Percentiles rank a stretch among this genome's conserved stretches.
These are phyloP conservation scores for Dendrocalamus sinicus DNA, from an alignment of 176 grass and related monocot genomes.

Conservation along the genomic window DNA sequence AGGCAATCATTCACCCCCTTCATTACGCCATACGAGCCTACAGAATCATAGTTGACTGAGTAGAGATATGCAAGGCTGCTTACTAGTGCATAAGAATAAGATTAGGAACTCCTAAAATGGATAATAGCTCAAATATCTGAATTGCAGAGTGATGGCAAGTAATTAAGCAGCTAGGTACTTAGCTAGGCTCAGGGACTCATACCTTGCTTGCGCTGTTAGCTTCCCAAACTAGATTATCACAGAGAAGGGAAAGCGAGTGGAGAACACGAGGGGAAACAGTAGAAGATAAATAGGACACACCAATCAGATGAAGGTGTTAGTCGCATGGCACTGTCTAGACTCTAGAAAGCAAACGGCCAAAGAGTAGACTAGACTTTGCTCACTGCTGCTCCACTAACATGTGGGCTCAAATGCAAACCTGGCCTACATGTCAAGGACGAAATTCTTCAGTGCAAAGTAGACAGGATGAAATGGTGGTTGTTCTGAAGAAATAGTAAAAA, in stretches of 20 bases:
- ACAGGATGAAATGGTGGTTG: background rate
- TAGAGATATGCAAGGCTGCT: background rate
- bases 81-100: background rate
- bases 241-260: conserved; percentile 24
- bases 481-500: background rate
- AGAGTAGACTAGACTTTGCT: background rate
- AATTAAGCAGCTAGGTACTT: background rate
- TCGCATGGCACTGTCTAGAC: background rate
- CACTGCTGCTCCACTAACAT: background rate
- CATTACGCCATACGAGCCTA: too few relatives aligned
- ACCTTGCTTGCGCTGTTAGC: conserved; percentile 34
- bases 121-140: background rate
- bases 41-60: background rate
- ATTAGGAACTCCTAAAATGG: background rate
- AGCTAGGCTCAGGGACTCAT: background rate
- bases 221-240: background rate
- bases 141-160: background rate
- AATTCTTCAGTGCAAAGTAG: background rate
- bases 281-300: conserved; percentile 39
- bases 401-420: background rate
- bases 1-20: too few relatives aligned
- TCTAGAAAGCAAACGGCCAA: background rate
- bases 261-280: conserved; percentile 29
- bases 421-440: background rate
- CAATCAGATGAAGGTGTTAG: background rate